Percentiles rank a stretch among this genome's conserved stretches.
Evolutionary conservation across 2,329 filamentous ascomycete genomes (phyloP).

Genomic region (Fusarium sp.): DNA sequence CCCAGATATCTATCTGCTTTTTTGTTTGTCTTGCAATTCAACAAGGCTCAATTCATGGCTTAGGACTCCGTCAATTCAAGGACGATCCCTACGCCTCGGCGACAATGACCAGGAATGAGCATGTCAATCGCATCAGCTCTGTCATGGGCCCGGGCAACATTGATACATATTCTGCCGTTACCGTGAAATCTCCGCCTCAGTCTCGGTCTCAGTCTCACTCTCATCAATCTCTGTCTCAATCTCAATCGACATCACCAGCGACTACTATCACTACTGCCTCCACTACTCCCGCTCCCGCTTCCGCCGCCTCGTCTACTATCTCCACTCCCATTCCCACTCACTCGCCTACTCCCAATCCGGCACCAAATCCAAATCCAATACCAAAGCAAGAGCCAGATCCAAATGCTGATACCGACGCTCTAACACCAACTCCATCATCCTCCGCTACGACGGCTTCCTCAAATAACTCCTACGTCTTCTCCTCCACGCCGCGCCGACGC

Average conservation of each 20-base stretch:
- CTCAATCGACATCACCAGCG: constrained; percentile 17
- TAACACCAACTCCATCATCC: constrained; percentile 33
- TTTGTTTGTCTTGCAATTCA: not conserved
- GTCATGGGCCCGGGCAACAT: constrained; percentile 51
- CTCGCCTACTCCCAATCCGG: constrained; percentile 42
- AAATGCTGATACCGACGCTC: constrained; percentile 13
- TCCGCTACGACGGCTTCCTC: constrained; percentile 32
- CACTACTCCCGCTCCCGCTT: constrained; percentile 50
- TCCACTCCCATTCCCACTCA: constrained; percentile 50
- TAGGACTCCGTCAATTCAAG: constrained; percentile 45
- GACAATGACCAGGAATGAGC: constrained; percentile 76
- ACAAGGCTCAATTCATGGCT: constrained; percentile 41
- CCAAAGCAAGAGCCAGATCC: constrained; percentile 5
- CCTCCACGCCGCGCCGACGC: constrained; percentile 37
- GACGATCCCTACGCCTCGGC: constrained; percentile 49
- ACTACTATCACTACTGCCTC: constrained; percentile 42
- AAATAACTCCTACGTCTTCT: constrained; percentile 16
- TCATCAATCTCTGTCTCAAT: not conserved
- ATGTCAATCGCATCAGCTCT: constrained; percentile 67
- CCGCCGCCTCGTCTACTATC: constrained; percentile 43
- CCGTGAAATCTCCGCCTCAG: constrained; percentile 59
- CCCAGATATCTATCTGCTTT: not conserved
- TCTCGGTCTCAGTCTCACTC: not conserved
- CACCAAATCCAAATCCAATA: constrained; percentile 22
- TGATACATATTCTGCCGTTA: constrained; percentile 70